Evolutionary conservation across 1,139 yeast species (phyloP).

Genomic region (Kodamaea fungicola): DNA sequence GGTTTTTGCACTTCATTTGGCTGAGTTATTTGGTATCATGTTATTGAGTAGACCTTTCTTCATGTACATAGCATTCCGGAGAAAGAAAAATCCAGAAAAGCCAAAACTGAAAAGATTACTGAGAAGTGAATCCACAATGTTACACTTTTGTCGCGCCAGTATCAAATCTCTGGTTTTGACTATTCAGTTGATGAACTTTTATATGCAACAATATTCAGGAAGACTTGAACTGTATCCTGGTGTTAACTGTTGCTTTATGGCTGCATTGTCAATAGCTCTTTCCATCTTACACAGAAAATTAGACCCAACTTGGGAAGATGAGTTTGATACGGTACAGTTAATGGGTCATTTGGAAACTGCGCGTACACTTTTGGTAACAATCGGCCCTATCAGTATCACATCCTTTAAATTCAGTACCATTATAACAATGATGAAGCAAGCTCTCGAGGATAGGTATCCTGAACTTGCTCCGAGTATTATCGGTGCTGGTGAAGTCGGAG

Average conservation of each 20-base stretch:
- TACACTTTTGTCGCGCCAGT: slow-evolving; percentile 30
- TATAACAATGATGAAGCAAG: slow-evolving; percentile 12
- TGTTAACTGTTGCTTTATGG: slow-evolving; percentile 15
- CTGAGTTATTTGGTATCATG: slow-evolving; percentile 39
- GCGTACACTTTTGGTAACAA: slow-evolving; percentile 8
- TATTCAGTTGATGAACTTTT: slow-evolving; percentile 27
- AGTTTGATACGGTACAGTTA: slow-evolving; percentile 9
- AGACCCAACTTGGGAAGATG: slow-evolving; percentile 11
- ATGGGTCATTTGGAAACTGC: slow-evolving; percentile 12
- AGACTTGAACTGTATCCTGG: slow-evolving; percentile 16
- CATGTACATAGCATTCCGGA: slow-evolving; percentile 24
- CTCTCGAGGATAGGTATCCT: slow-evolving; percentile 10
- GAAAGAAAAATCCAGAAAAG: slow-evolving; percentile 3
- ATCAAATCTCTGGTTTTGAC: slow-evolving; percentile 34
- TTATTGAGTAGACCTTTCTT: slow-evolving; percentile 46
- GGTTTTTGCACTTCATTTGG: slow-evolving; percentile 33
- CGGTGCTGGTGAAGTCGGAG: not conserved
- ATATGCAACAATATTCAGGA: slow-evolving; percentile 13
- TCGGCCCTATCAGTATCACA: slow-evolving; percentile 12
- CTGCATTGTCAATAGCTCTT: slow-evolving; percentile 12
- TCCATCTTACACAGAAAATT: slow-evolving; percentile 13
- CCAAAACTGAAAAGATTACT: slow-evolving; percentile 7
- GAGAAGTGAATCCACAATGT: slow-evolving; percentile 15
- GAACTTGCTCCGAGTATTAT: slow-evolving; percentile 6
- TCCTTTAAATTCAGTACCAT: slow-evolving; percentile 11